Evolutionary conservation across 495 filamentous ascomycete genomes (phyloP).

Genomic region (Talaromyces nanjingensis): DNA sequence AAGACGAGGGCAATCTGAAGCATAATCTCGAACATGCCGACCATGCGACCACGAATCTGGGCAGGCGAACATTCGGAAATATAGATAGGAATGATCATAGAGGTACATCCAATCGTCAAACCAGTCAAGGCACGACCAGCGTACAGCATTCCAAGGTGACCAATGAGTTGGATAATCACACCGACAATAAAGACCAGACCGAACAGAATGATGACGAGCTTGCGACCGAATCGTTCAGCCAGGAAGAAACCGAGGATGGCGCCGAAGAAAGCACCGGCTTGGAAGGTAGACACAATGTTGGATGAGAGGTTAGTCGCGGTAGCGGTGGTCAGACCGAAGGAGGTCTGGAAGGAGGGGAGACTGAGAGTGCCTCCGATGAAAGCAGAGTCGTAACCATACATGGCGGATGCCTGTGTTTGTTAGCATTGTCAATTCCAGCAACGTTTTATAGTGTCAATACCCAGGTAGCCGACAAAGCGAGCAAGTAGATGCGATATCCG

Average conservation of each 20-base stretch:
- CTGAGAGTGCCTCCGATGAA: conserved; percentile 57
- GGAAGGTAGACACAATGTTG: conserved; percentile 53
- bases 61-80: conserved; percentile 23
- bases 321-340: conserved; percentile 43
- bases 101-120: conserved; percentile 35
- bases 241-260: conserved; percentile 51
- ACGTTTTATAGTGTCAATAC: neutral
- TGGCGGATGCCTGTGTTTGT: neutral
- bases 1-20: conserved; percentile 57
- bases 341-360: conserved; percentile 44
- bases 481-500: neutral
- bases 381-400: conserved; percentile 46
- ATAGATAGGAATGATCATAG: conserved; percentile 37
- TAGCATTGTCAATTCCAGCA: neutral
- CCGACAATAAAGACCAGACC: conserved; percentile 54
- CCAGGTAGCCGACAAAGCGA: neutral
- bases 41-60: conserved; percentile 22
- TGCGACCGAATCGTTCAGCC: conserved; percentile 52
- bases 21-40: conserved; percentile 57
- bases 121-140: conserved; percentile 37
- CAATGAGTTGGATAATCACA: conserved; percentile 53
- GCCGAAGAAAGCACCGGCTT: conserved; percentile 63
- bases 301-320: conserved; percentile 22
- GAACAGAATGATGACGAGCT: conserved; percentile 49
- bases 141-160: conserved; percentile 25